phyloP scores from a whole-genome alignment of 768 basidiomycete genomes.

The Tricholomella constricta region DNA sequence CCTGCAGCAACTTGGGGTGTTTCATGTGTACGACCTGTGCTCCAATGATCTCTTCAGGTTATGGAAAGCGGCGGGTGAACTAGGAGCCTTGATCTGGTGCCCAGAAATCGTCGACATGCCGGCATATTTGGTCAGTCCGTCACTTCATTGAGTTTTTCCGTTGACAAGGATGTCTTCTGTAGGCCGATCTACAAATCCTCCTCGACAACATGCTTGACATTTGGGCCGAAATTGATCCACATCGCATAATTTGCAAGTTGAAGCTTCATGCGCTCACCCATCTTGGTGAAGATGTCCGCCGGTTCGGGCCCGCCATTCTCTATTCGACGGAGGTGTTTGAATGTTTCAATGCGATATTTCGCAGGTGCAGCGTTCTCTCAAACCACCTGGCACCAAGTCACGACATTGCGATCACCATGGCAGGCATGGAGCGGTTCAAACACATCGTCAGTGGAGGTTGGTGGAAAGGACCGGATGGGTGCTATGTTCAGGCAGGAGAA shows the following conservation, averaged over 20 bases:
- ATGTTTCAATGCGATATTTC: slow-evolving; percentile 40
- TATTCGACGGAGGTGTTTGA: slow-evolving; percentile 34
- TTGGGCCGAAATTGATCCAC: slow-evolving; percentile 26
- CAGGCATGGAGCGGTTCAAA: too few relatives aligned
- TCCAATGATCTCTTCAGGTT: slow-evolving; percentile 20
- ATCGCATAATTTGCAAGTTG: slow-evolving; percentile 27
- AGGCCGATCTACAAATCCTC: slow-evolving; percentile 22
- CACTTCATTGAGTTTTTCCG: too few relatives aligned
- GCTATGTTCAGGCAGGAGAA: slow-evolving; percentile 20
- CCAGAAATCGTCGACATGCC: slow-evolving; percentile 28
- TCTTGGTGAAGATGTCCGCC: slow-evolving; percentile 25
- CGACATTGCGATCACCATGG: slow-evolving; percentile 30
- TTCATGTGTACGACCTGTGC: slow-evolving; percentile 32
- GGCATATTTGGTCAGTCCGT: too few relatives aligned
- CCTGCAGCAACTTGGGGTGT: slow-evolving; percentile 29
- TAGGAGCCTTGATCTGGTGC: slow-evolving; percentile 35
- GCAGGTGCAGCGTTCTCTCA: slow-evolving; percentile 30
- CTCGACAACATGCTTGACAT: slow-evolving; percentile 32
- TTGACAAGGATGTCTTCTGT: too few relatives aligned
- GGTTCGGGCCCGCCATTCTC: slow-evolving; percentile 29
- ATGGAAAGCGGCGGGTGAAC: slow-evolving; percentile 20
- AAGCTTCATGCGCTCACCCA: slow-evolving; percentile 34
- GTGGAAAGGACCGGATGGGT: slow-evolving; percentile 19
- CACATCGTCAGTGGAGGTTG: slow-evolving; percentile 30
- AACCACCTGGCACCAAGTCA: slow-evolving; percentile 42